Evolutionary conservation across 116 monocot species (phyloP), one percentile per base, ranked within the genome.

Genomic region (Phalaenopsis hybrid): DNA sequence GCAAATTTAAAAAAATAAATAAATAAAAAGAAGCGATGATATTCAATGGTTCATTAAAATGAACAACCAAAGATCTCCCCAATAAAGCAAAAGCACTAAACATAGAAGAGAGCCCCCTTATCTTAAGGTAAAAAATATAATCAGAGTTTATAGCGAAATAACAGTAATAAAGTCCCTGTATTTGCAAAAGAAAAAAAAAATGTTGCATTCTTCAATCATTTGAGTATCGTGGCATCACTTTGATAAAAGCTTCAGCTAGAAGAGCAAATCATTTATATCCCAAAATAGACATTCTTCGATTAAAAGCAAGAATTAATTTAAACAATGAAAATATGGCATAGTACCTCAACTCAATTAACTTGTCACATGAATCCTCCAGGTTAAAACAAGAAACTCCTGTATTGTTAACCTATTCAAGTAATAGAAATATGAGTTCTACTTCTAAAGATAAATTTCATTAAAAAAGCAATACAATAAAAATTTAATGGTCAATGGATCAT

Each of bases 331-430:
- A 75, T 45, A 45, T 75, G 0, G 46, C 45, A 37, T 46, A 20
- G 45, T 75, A 75, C 75, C 75, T 75, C 12, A 33, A 8, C 44
- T 46, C 44, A 46, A 44, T 75, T 7, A 21, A 44, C 75, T 45
- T 75, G 44, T 75, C 46, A 46, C n/a, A 75, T n/a, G 46, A 46
- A 7, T 75, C 46, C 75, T 75, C 46, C 75, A 75, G 46, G 21
- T 75, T 75, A 10, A 75, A 21, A 75, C 5, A 75, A 75, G 75
- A 75, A 75, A 17, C 46, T 75, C 75, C 73, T 41, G 41, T 41
- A 44, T 10, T 46, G 31, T 44, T 46, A 75, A 75, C 75, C 75
- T 75, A 45, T 44, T 46, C 8, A 75, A 75, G 45, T 75, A 75
- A 72, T 41, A 46, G 21, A 75, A 75, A 45, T 44, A 31, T 44